Percentiles rank a stretch among this genome's conserved stretches.
These are phyloP conservation scores for Talaromyces adpressus DNA, from an alignment of 495 filamentous ascomycete genomes.

Conservation along the genomic window DNA sequence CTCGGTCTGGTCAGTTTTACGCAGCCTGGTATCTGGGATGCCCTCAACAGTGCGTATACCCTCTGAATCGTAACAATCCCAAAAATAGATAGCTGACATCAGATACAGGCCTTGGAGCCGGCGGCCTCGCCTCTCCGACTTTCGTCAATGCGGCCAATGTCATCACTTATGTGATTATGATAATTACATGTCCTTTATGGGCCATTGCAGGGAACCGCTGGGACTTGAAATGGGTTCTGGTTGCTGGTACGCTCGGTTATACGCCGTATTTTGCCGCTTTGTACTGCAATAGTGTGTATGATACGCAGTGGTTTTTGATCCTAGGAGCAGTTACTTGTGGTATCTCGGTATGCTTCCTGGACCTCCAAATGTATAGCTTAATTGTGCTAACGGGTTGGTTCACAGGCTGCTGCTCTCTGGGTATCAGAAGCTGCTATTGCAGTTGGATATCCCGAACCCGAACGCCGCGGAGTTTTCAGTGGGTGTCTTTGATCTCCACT, in stretches of 20 bases:
- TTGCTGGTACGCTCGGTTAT: constrained; percentile 50
- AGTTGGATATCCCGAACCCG: constrained; percentile 47
- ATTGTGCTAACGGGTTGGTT: too few species aligned
- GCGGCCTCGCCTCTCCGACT: constrained; percentile 48
- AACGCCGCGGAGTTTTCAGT: constrained; percentile 44
- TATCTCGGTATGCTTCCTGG: constrained; percentile 16
- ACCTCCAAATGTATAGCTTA: too few species aligned
- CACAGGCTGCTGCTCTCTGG: constrained; percentile 48
- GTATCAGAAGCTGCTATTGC: constrained; percentile 52
- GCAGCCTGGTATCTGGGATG: constrained; percentile 55
- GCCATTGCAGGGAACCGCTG: constrained; percentile 46
- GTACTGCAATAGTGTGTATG: constrained; percentile 53
- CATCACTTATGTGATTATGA: constrained; percentile 51
- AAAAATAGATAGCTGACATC: too few species aligned
- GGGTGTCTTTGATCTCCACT: neutral
- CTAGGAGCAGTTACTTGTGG: constrained; percentile 51
- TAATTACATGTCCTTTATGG: constrained; percentile 46
- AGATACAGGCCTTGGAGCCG: constrained; percentile 38
- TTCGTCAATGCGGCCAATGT: constrained; percentile 53
- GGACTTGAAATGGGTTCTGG: constrained; percentile 44
- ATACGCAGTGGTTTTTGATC: constrained; percentile 49
- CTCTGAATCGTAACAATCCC: too few species aligned
- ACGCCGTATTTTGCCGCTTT: constrained; percentile 49
- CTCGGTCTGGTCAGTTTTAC: constrained; percentile 50
- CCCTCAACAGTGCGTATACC: constrained; percentile 35